A percentile compares a stretch with the other conserved stretches of the same genome.
Conservation (phyloP, 345 rosid genomes). For the Eucalyptus caleyi region DNA sequence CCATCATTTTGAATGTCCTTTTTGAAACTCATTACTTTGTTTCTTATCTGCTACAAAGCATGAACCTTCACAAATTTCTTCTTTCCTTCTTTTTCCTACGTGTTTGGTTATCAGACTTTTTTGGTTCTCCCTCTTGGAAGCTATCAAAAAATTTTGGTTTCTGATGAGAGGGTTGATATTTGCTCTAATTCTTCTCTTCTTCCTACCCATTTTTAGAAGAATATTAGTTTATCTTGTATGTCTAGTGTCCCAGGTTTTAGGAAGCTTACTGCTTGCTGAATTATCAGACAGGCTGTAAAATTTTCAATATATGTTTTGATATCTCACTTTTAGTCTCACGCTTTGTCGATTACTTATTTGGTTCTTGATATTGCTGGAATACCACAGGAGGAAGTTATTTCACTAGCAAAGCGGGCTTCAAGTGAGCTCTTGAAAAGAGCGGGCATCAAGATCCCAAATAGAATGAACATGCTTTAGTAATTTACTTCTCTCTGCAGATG, state of each 20-base stretch:
- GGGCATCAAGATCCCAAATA: constrained; percentile 25
- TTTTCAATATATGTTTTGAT: neutral
- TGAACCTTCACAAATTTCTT: neutral
- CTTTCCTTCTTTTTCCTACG: neutral
- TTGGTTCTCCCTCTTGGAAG: neutral
- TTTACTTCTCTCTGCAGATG: neutral
- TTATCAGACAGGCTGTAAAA: neutral
- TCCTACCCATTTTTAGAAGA: neutral
- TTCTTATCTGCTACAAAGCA: neutral
- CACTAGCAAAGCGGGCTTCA: constrained; percentile 36
- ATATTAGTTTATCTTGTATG: no score
- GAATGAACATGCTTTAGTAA: constrained; percentile 35
- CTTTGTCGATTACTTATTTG: neutral
- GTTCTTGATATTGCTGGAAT: neutral
- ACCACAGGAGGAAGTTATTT: constrained; percentile 5
- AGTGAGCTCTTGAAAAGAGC: constrained; percentile 33
- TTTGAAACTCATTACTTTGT: neutral
- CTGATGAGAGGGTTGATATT: neutral
- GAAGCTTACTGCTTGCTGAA: neutral
- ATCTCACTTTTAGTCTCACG: neutral
- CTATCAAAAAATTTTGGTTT: neutral
- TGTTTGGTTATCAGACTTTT: neutral
- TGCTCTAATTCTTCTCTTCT: neutral
- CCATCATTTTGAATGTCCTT: neutral
- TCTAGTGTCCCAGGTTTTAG: no score